Conservation (phyloP, 371 early-diverging fungal genomes). For the Lichtheimia hyalospora region DNA sequence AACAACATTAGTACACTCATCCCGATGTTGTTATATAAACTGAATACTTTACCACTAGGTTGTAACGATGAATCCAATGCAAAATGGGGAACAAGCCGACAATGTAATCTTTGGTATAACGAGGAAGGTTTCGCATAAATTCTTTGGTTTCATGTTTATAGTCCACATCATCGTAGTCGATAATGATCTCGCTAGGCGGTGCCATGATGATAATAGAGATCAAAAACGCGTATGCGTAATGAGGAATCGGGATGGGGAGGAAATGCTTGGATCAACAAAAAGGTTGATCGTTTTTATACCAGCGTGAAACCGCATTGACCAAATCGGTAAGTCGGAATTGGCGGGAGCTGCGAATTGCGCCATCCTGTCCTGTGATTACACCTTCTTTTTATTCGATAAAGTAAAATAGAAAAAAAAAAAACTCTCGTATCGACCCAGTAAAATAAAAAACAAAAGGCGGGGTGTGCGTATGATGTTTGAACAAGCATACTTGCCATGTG, state of each 20-base stretch:
- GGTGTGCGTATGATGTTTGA: too few relatives aligned
- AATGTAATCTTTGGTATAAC: conserved; percentile 28
- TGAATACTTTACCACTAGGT: conserved; percentile 30
- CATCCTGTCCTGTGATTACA: conserved; percentile 2
- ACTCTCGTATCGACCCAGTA: too few relatives aligned
- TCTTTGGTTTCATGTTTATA: conserved; percentile 24
- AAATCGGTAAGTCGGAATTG: neutral
- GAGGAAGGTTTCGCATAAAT: conserved; percentile 26
- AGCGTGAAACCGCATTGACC: neutral
- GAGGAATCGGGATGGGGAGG: neutral
- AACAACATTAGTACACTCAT: neutral
- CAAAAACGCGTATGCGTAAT: neutral
- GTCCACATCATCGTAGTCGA: conserved; percentile 32
- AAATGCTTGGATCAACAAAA: neutral
- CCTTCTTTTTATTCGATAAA: neutral
- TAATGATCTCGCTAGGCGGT: conserved; percentile 15
- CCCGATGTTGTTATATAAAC: neutral
- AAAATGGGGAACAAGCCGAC: conserved; percentile 62
- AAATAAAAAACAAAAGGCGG: too few relatives aligned
- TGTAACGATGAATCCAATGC: conserved; percentile 75
- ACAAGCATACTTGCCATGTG: too few relatives aligned
- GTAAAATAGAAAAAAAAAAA: too few relatives aligned
- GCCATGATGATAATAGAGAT: neutral
- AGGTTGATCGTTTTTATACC: neutral
- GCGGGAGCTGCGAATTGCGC: conserved; percentile 1